Percentiles rank a stretch among this genome's conserved stretches.
Conservation (phyloP, 805 yeast species). For the Starmerella sp. region DNA sequence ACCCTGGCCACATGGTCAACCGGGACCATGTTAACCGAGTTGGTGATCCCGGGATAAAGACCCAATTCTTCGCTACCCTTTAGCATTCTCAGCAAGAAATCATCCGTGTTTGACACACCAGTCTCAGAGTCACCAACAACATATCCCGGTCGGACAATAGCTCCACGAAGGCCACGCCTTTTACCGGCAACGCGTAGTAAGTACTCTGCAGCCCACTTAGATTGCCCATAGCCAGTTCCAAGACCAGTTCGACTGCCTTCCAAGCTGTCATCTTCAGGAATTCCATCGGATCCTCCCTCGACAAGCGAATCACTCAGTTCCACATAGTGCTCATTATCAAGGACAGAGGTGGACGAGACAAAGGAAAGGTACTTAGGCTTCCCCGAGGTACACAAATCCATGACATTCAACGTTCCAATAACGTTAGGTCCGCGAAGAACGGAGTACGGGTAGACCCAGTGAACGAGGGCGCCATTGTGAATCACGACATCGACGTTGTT, state of each 20-base stretch:
- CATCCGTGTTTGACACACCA: constrained; percentile 94
- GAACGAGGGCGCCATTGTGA: constrained; percentile 96
- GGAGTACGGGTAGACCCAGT: constrained; percentile 94
- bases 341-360: constrained; percentile 89
- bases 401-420: constrained; percentile 69
- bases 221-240: constrained; percentile 91
- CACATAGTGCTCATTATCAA: constrained; percentile 75
- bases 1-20: constrained; percentile 96
- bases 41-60: constrained; percentile 69
- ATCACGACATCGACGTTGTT: constrained; percentile 65
- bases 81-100: constrained; percentile 84
- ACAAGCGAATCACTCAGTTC: constrained; percentile 60
- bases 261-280: constrained; percentile 74
- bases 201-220: constrained; percentile 95
- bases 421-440: constrained; percentile 90
- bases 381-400: constrained; percentile 65
- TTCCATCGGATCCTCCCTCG: constrained; percentile 55
- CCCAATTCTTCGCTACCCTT: constrained; percentile 91
- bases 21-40: constrained; percentile 91
- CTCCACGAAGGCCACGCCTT: constrained; percentile 67
- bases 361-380: constrained; percentile 79
- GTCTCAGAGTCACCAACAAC: constrained; percentile 74
- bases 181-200: constrained; percentile 79
- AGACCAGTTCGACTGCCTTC: constrained; percentile 72
- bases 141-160: constrained; percentile 91